A percentile compares a stretch with the other conserved stretches of the same genome.
Conservation (phyloP, 116 monocot species). For the Trichopus zeylanicus region DNA sequence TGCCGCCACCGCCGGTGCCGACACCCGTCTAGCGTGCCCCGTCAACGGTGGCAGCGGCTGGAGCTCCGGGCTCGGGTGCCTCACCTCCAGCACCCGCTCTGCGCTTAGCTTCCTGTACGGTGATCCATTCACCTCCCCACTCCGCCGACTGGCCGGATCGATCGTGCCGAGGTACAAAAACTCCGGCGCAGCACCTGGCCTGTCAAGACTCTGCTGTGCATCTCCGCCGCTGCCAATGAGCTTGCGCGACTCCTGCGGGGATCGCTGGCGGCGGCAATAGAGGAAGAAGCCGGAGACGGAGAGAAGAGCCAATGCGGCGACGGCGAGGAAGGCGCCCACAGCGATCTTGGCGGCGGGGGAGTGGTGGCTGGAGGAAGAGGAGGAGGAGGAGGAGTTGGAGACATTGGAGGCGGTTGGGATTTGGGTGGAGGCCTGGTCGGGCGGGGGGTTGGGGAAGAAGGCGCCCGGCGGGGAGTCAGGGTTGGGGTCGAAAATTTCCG, state of each 20-base stretch:
- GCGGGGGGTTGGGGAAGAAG: slow-evolving; percentile 16
- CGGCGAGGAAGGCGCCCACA: slow-evolving; percentile 25
- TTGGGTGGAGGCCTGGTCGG: slow-evolving; percentile 3
- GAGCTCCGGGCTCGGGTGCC: slow-evolving; percentile 72
- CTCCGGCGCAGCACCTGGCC: slow-evolving; percentile 9
- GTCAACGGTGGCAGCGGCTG: slow-evolving; percentile 64
- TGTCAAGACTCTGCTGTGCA: neutral
- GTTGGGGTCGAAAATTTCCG: neutral
- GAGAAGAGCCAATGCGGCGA: slow-evolving; percentile 22
- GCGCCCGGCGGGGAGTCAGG: neutral
- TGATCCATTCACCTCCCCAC: slow-evolving; percentile 23
- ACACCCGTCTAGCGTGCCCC: neutral
- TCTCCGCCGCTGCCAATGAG: slow-evolving; percentile 18
- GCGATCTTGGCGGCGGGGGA: slow-evolving; percentile 12
- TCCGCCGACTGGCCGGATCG: slow-evolving; percentile 26
- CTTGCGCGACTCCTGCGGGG: slow-evolving; percentile 25
- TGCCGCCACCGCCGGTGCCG: slow-evolving; percentile 3
- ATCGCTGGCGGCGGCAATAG: slow-evolving; percentile 19
- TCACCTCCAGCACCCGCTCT: slow-evolving; percentile 27
- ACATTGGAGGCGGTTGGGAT: neutral
- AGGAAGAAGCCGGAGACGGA: slow-evolving; percentile 29
- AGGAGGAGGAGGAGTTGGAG: neutral
- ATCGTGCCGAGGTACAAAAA: slow-evolving; percentile 75
- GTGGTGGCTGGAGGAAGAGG: neutral
- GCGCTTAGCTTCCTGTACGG: slow-evolving; percentile 58